Evolutionary conservation across 106 monocot genomes (phyloP), one percentile per base, ranked within the genome.

Genomic region (Hemerocallis citrina): DNA sequence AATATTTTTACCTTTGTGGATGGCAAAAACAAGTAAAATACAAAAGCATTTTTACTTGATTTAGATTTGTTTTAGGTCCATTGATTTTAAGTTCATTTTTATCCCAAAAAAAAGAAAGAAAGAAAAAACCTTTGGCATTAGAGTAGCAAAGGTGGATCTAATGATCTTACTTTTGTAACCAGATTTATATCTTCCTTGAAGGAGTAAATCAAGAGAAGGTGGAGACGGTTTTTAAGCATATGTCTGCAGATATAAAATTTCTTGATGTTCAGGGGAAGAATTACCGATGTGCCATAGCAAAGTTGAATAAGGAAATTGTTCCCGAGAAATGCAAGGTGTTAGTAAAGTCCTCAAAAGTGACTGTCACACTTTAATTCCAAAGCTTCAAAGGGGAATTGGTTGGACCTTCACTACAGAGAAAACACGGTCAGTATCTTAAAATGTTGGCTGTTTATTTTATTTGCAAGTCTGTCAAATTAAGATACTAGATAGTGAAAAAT

Each of bases 191-290:
- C 39, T 76, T 74, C 62, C 86, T 81, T 47, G 86, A 81, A 40
- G 86, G 78, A 52, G 81, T 82, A 1, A 59, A 69, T 7, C 57
- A 79, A 57, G 78, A 78, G 31, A 81, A 82, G 55, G 63, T 78
- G 20, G 75, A 81, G 5, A 30, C 72, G 30, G 57, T 57, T 7
- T 82, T 87, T 31, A 75, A 75, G 57, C 32, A 59, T 38, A 75
- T 56, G 75, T 78, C 86, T 15, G 66, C 79, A 42, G 86, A 87
- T 33, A 65, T 82, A 19, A 87, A 82, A 29, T 69, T 87, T 65
- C 86, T 75, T 67, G 81, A 79, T 20, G 81, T 87, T 22, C 77
- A 87, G 57, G 86, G 81, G 25, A 87, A 87, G 70, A 81, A 81
- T 42, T 81, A 87, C 38, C 71, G 78, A 4, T 75, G 68, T 55